Base-by-base conservation (phyloP, 2,329 filamentous ascomycete genomes). In the Fusarium sp. region DNA sequence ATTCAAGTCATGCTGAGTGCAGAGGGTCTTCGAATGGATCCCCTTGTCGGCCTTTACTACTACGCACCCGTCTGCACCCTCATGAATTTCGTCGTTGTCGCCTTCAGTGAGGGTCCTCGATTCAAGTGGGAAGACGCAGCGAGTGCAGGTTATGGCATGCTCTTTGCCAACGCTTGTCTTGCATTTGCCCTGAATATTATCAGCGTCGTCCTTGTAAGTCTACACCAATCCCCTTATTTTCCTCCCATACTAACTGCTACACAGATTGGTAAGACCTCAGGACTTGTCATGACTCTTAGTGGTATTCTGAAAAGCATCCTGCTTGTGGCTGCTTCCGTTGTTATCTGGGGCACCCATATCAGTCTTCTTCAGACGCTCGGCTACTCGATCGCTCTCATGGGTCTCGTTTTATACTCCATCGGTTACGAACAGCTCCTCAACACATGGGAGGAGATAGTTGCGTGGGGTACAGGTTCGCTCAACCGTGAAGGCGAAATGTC, bases 301-400 rank as follows among this genome's bases (percentile, higher is more conserved):
- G 93, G 94, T 79, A 93, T 97, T 71, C 88, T 96, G 76, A 97
- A 97, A 83, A 93, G 94, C 80, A 95, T 97, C 66, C 88, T 97
- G 63, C 89, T 97, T 59, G 92, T 97, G 70, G 84, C 87, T 66
- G 87, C 89, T 63, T 94, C 92, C 56, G 91, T 96, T 81, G 79
- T 93, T 77, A 90, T 95, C 78, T 96, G 93, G 90, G 84, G 87
- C 73, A 93, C 92, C 60, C 86, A 88, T 32, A 91, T 96, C 76
- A 86, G 90, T 22, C 78, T 82, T 25, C 85, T 94, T 59, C 93
- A 97, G 81, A 88, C 89, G 75, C 85, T 95, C 78, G 93, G 93
- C 73, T 97, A 97, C 85, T 83, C 85, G 74, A 87, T 95, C 75
- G 92, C 93, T 56, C 82, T 88, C 20, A 72, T 79, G 59, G 85